phyloP scores from a whole-genome alignment of 139 green algal genomes.

The Edaphochlamys debaryana region DNA sequence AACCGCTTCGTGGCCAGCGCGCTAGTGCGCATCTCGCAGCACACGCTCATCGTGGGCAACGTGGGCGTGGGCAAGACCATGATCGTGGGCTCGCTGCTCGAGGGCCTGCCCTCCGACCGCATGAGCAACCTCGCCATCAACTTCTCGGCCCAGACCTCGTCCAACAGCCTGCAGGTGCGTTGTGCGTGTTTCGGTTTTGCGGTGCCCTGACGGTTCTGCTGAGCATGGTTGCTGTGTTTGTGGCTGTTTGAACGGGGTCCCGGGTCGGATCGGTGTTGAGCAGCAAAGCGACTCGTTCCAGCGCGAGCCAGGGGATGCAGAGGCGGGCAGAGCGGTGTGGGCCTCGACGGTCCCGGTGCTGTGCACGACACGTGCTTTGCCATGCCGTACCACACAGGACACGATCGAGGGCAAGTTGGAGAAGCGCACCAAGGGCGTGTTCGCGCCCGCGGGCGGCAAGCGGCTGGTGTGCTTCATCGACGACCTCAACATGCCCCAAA shows the following conservation, averaged over 20 bases:
- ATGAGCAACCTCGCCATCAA: slow-evolving; percentile 75
- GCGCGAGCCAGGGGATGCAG: too few species aligned
- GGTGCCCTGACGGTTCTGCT: too few species aligned
- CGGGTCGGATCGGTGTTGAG: too few species aligned
- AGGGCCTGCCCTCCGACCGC: slow-evolving; percentile 62
- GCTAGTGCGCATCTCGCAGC: slow-evolving; percentile 61
- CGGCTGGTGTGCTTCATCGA: slow-evolving; percentile 79
- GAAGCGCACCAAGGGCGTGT: slow-evolving; percentile 90
- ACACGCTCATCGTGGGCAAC: slow-evolving; percentile 79
- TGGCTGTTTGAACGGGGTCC: too few species aligned
- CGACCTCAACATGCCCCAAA: slow-evolving; percentile 84
- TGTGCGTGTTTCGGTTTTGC: too few species aligned
- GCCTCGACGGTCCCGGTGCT: too few species aligned
- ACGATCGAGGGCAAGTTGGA: slow-evolving; percentile 87
- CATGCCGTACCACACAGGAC: too few species aligned
- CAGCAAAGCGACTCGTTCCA: too few species aligned
- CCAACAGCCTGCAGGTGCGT: slow-evolving; percentile 73
- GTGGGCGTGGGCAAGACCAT: slow-evolving; percentile 88
- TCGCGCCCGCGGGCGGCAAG: slow-evolving; percentile 79
- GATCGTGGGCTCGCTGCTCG: slow-evolving; percentile 72
- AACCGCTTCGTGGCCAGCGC: slow-evolving; percentile 66
- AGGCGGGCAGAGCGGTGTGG: too few species aligned
- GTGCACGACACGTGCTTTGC: too few species aligned
- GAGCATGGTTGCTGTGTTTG: too few species aligned
- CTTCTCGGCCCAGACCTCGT: slow-evolving; percentile 78